phyloP scores from a whole-genome alignment of 495 filamentous ascomycete genomes.

The Daldinia concentrica region DNA sequence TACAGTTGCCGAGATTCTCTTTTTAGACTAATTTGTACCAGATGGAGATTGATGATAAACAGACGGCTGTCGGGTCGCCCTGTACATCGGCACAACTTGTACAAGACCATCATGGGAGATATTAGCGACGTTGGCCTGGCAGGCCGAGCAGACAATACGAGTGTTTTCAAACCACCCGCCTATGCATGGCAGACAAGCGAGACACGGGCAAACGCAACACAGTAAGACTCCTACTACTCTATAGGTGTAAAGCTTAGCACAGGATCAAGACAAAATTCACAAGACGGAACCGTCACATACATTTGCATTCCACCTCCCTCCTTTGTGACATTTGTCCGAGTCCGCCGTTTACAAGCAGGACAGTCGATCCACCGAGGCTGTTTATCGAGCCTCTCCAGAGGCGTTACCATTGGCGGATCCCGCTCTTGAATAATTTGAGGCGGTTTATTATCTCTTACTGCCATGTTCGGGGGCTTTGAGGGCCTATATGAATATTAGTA shows the following conservation, averaged over 20 bases:
- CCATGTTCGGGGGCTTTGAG: not conserved
- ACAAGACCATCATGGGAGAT: slow-evolving; percentile 33
- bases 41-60: not conserved
- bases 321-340: slow-evolving; percentile 26
- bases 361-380: slow-evolving; percentile 46
- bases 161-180: slow-evolving; percentile 49
- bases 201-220: slow-evolving; percentile 46
- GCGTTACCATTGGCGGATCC: slow-evolving; percentile 38
- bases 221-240: slow-evolving; percentile 45
- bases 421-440: slow-evolving; percentile 2
- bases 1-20: not conserved
- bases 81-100: slow-evolving; percentile 9
- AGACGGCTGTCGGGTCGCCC: not conserved
- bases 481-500: slow-evolving; percentile 1
- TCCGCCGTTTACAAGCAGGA: slow-evolving; percentile 44
- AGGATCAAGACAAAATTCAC: not conserved
- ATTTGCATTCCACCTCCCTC: slow-evolving; percentile 47
- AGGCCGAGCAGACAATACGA: slow-evolving; percentile 43
- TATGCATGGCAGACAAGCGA: slow-evolving; percentile 47
- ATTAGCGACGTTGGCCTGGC: slow-evolving; percentile 42
- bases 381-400: slow-evolving; percentile 39
- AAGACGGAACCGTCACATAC: slow-evolving; percentile 23
- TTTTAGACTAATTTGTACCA: not conserved
- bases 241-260: not conserved
- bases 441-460: not conserved